phyloP scores from a whole-genome alignment of 495 filamentous ascomycete genomes.

The Penicillium ucsense region DNA sequence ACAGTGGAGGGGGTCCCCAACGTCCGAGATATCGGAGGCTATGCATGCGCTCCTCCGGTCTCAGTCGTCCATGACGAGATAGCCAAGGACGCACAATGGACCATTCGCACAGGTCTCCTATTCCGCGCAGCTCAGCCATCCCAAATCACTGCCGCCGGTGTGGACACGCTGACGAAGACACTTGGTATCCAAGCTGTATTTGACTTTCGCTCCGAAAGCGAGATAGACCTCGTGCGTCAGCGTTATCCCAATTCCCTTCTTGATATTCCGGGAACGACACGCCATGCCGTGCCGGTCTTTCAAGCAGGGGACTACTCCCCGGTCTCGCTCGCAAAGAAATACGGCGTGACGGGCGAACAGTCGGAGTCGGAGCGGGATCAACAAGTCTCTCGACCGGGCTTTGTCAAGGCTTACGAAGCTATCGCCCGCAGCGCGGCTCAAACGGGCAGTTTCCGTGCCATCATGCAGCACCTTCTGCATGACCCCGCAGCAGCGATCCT shows the following conservation, averaged over 20 bases:
- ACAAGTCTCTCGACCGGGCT: conserved; percentile 37
- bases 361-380: background rate
- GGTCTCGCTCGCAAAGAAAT: conserved; percentile 34
- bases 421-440: conserved; percentile 22
- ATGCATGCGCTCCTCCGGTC: conserved; percentile 16
- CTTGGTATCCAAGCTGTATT: conserved; percentile 46
- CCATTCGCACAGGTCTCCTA: conserved; percentile 38
- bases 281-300: conserved; percentile 48
- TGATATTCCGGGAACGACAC: conserved; percentile 24
- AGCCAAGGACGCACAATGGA: conserved; percentile 11
- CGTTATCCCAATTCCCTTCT: conserved; percentile 3
- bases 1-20: conserved; percentile 44
- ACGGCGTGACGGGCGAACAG: background rate
- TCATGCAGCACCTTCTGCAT: conserved; percentile 4
- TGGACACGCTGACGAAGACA: conserved; percentile 28
- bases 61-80: background rate
- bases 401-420: conserved; percentile 36
- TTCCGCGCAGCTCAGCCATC: conserved; percentile 51
- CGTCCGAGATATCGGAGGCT: conserved; percentile 51
- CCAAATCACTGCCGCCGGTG: conserved; percentile 36
- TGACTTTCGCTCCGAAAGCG: conserved; percentile 48
- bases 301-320: conserved; percentile 42
- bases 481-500: conserved; percentile 18
- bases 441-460: conserved; percentile 5
- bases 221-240: conserved; percentile 27